Percentiles rank a stretch among this genome's conserved stretches.
Conservation (phyloP, 495 filamentous ascomycete genomes). For the Lophiostoma macrostomum region DNA sequence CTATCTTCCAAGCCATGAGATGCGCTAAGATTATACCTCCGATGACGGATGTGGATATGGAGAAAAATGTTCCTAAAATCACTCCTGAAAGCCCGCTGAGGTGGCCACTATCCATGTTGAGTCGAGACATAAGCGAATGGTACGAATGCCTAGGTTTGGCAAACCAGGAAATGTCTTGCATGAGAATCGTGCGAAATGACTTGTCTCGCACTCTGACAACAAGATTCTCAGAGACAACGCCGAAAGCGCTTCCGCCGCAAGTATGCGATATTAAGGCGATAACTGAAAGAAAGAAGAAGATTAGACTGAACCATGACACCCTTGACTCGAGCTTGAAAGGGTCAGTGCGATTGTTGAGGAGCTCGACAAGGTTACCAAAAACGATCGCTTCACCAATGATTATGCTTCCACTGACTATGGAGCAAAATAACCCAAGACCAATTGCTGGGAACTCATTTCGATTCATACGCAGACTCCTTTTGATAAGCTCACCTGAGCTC, state of each 20-base stretch:
- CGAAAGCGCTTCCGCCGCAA: slow-evolving; percentile 47
- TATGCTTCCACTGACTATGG: slow-evolving; percentile 46
- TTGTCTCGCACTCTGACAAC: slow-evolving; percentile 45
- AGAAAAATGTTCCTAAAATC: slow-evolving; percentile 35
- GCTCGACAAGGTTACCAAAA: slow-evolving; percentile 51
- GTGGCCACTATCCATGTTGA: no score
- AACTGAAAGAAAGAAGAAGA: slow-evolving; percentile 55
- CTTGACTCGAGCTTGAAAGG: not conserved
- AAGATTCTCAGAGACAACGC: slow-evolving; percentile 48
- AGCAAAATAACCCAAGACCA: slow-evolving; percentile 26
- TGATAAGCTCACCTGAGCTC: not conserved
- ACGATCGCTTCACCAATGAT: slow-evolving; percentile 49
- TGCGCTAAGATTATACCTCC: slow-evolving; percentile 35
- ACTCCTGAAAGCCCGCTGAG: slow-evolving; percentile 39
- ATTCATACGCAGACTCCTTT: slow-evolving; percentile 6
- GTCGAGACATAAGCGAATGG: no score
- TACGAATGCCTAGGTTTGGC: no score
- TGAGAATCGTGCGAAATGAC: slow-evolving; percentile 49
- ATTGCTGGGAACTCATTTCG: slow-evolving; percentile 18
- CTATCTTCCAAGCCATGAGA: slow-evolving; percentile 37
- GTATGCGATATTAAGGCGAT: slow-evolving; percentile 48
- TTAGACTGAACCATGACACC: slow-evolving; percentile 49
- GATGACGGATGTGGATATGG: slow-evolving; percentile 25
- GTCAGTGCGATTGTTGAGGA: slow-evolving; percentile 40
- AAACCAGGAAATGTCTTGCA: slow-evolving; percentile 52